These are phyloP conservation scores for Penicillium pulvis DNA, from an alignment of 495 filamentous ascomycete genomes.

Conservation along the genomic window DNA sequence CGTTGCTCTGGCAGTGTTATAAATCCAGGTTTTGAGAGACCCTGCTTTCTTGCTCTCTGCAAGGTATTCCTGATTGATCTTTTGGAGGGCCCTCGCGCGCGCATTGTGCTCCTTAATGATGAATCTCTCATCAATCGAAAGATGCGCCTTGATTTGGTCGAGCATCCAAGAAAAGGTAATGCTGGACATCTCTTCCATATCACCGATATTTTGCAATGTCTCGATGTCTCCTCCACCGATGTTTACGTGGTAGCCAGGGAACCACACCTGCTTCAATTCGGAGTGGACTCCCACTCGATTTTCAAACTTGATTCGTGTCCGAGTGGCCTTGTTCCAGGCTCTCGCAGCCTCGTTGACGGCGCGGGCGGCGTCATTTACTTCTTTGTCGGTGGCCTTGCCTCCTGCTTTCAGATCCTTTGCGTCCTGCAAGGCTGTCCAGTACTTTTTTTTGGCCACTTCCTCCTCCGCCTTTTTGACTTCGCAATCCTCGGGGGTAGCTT, in stretches of 20 bases:
- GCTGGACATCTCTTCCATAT: conserved; percentile 20
- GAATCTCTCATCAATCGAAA: conserved; percentile 19
- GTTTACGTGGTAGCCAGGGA: conserved; percentile 16
- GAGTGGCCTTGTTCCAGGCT: conserved; percentile 13
- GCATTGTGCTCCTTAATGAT: conserved; percentile 15
- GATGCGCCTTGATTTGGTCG: conserved; percentile 12
- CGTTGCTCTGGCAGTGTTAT: conserved; percentile 1
- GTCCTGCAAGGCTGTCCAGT: conserved; percentile 5
- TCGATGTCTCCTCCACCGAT: conserved; percentile 11
- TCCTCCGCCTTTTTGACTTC: conserved; percentile 17
- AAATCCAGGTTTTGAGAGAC: conserved; percentile 12
- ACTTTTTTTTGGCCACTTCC: conserved; percentile 1
- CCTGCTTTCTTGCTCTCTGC: neutral
- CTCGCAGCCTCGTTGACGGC: conserved; percentile 13
- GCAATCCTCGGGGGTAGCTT: conserved; percentile 18
- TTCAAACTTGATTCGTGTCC: conserved; percentile 11
- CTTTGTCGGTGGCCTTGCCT: conserved; percentile 12
- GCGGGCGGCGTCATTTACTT: conserved; percentile 17
- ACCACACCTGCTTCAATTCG: conserved; percentile 18
- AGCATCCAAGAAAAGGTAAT: conserved; percentile 18
- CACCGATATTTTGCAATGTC: conserved; percentile 11
- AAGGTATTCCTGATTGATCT: conserved; percentile 4
- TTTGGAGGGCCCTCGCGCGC: conserved; percentile 7
- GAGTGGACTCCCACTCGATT: conserved; percentile 11
- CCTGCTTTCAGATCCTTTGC: conserved; percentile 16